phyloP scores from a whole-genome alignment of 176 grass and related monocot genomes.

The Avena insularis region DNA sequence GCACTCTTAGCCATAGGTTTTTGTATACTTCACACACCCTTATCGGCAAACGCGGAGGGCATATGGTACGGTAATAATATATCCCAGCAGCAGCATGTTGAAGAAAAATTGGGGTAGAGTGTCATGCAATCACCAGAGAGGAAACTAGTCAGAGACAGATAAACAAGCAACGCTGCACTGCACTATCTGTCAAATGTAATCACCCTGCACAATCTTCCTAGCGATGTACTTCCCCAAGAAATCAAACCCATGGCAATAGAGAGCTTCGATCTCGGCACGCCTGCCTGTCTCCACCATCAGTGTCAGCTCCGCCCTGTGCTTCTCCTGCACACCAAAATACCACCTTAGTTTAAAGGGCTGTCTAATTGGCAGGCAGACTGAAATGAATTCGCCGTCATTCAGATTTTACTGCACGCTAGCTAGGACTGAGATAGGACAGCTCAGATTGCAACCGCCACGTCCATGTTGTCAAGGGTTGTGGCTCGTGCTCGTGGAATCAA shows the following conservation, averaged over 20 bases:
- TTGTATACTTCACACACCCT: too few relatives aligned
- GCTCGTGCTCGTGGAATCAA: neutral
- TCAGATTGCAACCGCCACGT: too few relatives aligned
- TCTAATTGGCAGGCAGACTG: neutral
- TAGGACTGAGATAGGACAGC: too few relatives aligned
- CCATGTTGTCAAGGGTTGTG: too few relatives aligned
- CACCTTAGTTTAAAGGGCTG: neutral
- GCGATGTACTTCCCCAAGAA: constrained; percentile 85
- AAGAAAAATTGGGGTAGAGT: neutral
- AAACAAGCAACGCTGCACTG: neutral
- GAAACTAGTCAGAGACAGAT: neutral
- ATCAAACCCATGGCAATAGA: constrained; percentile 85
- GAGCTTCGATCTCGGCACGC: constrained; percentile 87
- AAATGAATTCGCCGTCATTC: neutral
- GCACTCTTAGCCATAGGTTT: too few relatives aligned
- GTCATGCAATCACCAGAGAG: neutral
- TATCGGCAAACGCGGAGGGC: too few relatives aligned
- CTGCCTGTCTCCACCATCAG: constrained; percentile 70
- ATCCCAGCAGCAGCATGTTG: neutral
- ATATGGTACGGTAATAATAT: neutral
- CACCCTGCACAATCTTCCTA: constrained; percentile 87
- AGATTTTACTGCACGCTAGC: neutral
- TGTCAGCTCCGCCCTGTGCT: constrained; percentile 64
- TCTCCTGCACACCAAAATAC: constrained; percentile 56
- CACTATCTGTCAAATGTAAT: constrained; percentile 73